phyloP scores from a whole-genome alignment of 805 yeast genomes.

The Lachancea cidri region DNA sequence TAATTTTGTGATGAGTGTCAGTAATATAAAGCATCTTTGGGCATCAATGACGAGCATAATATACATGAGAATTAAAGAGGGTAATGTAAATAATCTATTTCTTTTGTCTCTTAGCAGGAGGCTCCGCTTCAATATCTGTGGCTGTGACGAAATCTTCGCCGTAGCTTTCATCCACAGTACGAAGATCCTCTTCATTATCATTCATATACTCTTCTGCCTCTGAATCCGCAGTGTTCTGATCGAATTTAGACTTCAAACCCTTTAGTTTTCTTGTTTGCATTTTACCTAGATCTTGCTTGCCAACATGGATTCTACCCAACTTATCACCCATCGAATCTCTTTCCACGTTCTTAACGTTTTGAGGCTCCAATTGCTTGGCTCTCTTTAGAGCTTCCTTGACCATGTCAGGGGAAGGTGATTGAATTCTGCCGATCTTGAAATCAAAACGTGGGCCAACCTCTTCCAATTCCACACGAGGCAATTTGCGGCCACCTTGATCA shows the following conservation, averaged over 20 bases:
- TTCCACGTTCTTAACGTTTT: constrained; percentile 82
- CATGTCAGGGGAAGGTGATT: constrained; percentile 76
- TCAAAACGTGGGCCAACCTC: constrained; percentile 96
- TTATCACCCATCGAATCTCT: constrained; percentile 92
- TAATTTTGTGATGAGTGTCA: too few species aligned
- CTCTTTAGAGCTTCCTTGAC: constrained; percentile 82
- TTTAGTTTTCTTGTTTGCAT: constrained; percentile 98
- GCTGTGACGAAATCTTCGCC: constrained; percentile 34
- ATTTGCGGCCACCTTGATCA: constrained; percentile 59
- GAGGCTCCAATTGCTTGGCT: constrained; percentile 78
- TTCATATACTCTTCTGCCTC: constrained; percentile 46
- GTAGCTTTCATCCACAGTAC: constrained; percentile 24
- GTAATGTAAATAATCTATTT: constrained; percentile 9
- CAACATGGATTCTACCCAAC: constrained; percentile 93
- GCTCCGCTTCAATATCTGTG: constrained; percentile 29
- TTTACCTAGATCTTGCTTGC: constrained; percentile 85
- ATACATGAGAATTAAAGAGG: background rate
- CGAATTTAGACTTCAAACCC: constrained; percentile 85
- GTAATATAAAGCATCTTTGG: background rate
- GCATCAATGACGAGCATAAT: background rate
- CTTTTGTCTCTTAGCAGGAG: constrained; percentile 29
- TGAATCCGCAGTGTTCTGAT: constrained; percentile 55
- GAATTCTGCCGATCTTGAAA: constrained; percentile 84
- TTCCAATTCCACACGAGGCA: constrained; percentile 90
- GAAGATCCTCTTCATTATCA: constrained; percentile 37